These are phyloP conservation scores for Alternaria angustiovoidea DNA, from an alignment of 2,329 filamentous ascomycete species.

Conservation along the genomic window DNA sequence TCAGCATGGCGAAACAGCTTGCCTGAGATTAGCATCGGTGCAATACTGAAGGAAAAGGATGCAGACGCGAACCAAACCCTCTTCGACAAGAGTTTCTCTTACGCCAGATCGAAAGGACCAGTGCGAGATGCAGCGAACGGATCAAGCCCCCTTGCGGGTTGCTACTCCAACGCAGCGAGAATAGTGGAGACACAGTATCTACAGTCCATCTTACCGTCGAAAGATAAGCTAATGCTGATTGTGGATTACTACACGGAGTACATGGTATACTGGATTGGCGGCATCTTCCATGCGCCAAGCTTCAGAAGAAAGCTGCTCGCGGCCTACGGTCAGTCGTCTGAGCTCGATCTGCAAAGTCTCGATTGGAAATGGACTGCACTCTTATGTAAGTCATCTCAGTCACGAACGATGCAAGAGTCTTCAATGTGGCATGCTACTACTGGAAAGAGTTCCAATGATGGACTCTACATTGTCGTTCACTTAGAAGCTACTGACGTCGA, in stretches of 20 bases:
- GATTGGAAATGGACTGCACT: conserved; percentile 55
- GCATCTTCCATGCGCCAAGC: conserved; percentile 49
- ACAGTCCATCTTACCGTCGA: conserved; percentile 50
- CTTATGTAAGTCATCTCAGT: conserved; percentile 23
- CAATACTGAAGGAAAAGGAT: conserved; percentile 36
- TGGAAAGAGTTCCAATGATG: background rate
- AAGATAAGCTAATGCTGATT: conserved; percentile 37
- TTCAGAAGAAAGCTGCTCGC: conserved; percentile 51
- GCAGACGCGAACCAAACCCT: conserved; percentile 18
- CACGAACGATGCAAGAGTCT: background rate
- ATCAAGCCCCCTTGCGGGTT: conserved; percentile 12
- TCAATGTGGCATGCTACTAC: background rate
- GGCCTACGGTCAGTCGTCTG: conserved; percentile 48
- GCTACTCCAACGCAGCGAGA: conserved; percentile 35
- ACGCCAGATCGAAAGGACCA: conserved; percentile 19
- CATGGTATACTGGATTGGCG: conserved; percentile 52
- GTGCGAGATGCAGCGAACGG: conserved; percentile 10
- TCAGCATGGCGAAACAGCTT: conserved; percentile 25
- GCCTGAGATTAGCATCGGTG: conserved; percentile 37
- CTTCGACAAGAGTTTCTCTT: conserved; percentile 27
- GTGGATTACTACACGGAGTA: conserved; percentile 51
- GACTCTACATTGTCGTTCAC: background rate
- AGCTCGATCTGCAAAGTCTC: conserved; percentile 48
- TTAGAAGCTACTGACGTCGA: conserved; percentile 23
- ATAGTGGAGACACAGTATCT: conserved; percentile 40